Percentiles rank a stretch among this genome's conserved stretches.
phyloP scores from a whole-genome alignment of 2,329 filamentous ascomycete genomes.

The Septoria linicola region DNA sequence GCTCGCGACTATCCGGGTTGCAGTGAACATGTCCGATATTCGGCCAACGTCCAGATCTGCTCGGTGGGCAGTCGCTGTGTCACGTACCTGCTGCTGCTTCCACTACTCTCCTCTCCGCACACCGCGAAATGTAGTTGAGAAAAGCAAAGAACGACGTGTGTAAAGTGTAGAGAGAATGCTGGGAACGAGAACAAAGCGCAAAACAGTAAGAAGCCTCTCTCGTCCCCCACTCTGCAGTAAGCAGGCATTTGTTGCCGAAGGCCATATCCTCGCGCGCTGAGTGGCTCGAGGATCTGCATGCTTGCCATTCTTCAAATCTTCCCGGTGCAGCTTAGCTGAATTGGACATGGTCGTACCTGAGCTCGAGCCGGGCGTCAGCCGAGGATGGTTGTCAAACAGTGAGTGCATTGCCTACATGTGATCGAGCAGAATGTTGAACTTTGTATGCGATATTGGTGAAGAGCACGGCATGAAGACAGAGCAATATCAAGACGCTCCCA shows the following conservation, averaged over 20 bases:
- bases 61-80: too few relatives aligned
- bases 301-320: not conserved
- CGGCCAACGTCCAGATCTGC: too few relatives aligned
- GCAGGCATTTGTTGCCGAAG: constrained; percentile 10
- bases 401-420: not conserved
- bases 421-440: not conserved
- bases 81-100: constrained; percentile 4
- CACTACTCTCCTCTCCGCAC: constrained; percentile 14
- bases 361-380: not conserved
- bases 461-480: too few relatives aligned
- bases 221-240: constrained; percentile 7
- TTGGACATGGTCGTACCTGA: constrained; percentile 7
- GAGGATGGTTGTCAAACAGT: not conserved
- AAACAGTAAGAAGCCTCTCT: constrained; percentile 5
- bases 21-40: not conserved
- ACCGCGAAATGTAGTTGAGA: constrained; percentile 12
- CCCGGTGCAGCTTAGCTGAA: constrained; percentile 7
- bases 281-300: not conserved
- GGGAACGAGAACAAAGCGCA: constrained; percentile 2
- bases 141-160: constrained; percentile 8
- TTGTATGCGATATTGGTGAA: constrained; percentile 5
- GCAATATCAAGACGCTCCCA: too few relatives aligned
- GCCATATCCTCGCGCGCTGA: constrained; percentile 5
- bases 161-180: constrained; percentile 1
- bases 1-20: constrained; percentile 3